Percentiles rank a stretch among this genome's conserved stretches.
phyloP scores from a whole-genome alignment of 495 filamentous ascomycete genomes.

The Glutinoglossum americanum region DNA sequence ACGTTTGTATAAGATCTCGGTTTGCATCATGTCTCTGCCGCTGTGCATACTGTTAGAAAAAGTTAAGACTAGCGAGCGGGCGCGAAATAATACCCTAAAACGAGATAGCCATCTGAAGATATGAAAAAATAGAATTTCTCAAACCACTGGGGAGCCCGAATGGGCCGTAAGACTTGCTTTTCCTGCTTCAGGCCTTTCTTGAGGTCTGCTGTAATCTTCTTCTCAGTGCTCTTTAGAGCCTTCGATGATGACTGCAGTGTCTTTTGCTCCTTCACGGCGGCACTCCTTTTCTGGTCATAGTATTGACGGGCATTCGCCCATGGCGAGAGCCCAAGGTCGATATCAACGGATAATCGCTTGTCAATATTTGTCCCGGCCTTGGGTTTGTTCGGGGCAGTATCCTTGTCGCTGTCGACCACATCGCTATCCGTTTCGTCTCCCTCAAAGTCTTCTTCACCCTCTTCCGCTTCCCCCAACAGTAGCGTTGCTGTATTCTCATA shows the following conservation, averaged over 20 bases:
- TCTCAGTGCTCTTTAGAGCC: conserved; percentile 72
- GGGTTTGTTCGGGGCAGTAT: conserved; percentile 13
- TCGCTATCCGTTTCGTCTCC: conserved; percentile 44
- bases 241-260: conserved; percentile 63
- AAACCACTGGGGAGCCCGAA: conserved; percentile 74
- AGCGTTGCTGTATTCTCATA: conserved; percentile 76
- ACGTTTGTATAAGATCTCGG: conserved; percentile 68
- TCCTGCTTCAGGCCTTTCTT: conserved; percentile 79
- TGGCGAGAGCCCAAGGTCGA: conserved; percentile 59
- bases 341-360: conserved; percentile 41
- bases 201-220: conserved; percentile 67
- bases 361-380: conserved; percentile 22
- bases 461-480: conserved; percentile 32
- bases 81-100: conserved; percentile 31
- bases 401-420: conserved; percentile 35
- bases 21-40: conserved; percentile 74
- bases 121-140: conserved; percentile 93
- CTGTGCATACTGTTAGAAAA: conserved; percentile 16
- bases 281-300: conserved; percentile 67
- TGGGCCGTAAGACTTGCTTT: conserved; percentile 66
- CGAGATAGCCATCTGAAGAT: conserved; percentile 85
- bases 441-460: conserved; percentile 34
- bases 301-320: conserved; percentile 84
- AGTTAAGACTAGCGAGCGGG: neutral
- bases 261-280: conserved; percentile 67